A percentile compares a stretch with the other conserved stretches of the same genome.
Evolutionary conservation across 352 stramenopile species (phyloP).

Genomic region (Bremia lactucae): DNA sequence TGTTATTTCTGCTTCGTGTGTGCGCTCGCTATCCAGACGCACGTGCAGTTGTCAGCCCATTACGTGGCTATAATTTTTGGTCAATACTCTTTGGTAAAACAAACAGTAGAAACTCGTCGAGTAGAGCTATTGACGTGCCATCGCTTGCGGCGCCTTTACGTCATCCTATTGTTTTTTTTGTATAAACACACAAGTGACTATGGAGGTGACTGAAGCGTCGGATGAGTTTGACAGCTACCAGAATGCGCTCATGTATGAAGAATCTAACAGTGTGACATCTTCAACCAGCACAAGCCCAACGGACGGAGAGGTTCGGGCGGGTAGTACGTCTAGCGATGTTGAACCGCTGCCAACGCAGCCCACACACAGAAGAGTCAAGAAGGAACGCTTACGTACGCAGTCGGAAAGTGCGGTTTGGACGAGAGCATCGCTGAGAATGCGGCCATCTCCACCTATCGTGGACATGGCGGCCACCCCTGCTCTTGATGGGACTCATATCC

Average conservation of each 20-base stretch:
- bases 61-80: conserved; percentile 1
- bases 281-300: conserved; percentile 27
- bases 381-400: conserved; percentile 63
- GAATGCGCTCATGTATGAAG: conserved; percentile 18
- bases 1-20: not conserved
- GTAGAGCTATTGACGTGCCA: too few species aligned
- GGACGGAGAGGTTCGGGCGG: conserved; percentile 13
- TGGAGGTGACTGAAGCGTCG: conserved; percentile 12
- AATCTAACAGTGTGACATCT: conserved; percentile 22
- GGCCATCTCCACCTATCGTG: conserved; percentile 17
- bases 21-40: not conserved
- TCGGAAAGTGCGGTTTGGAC: conserved; percentile 68
- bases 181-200: conserved; percentile 5
- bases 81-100: not conserved
- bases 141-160: conserved; percentile 22
- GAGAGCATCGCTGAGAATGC: conserved; percentile 56
- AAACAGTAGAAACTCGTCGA: too few species aligned
- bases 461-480: conserved; percentile 22
- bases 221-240: conserved; percentile 21
- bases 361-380: conserved; percentile 23
- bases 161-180: conserved; percentile 1
- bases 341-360: conserved; percentile 13
- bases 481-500: conserved; percentile 8
- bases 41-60: conserved; percentile 2
- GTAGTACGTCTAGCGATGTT: conserved; percentile 17